Evolutionary conservation across 352 stramenopile species (phyloP).

Genomic region (Stephanocyclus meneghinianus): DNA sequence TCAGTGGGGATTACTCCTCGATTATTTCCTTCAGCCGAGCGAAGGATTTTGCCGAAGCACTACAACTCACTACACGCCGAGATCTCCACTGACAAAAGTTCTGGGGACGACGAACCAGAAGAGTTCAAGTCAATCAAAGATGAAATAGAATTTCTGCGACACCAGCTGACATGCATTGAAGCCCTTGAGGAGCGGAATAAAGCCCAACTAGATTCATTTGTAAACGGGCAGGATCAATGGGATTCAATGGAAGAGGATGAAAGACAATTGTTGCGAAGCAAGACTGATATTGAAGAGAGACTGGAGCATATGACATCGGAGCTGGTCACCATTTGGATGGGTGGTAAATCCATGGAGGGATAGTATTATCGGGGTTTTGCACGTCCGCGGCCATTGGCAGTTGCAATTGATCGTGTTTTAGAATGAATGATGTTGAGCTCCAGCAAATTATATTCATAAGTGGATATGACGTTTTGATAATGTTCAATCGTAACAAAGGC

Average conservation of each 20-base stretch:
- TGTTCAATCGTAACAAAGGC: too few species aligned
- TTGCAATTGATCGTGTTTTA: too few species aligned
- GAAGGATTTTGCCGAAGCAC: too few species aligned
- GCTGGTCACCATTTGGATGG: not conserved
- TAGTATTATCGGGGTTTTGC: not conserved
- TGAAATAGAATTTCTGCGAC: constrained; percentile 11
- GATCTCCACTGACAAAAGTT: not conserved
- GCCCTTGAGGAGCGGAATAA: constrained; percentile 13
- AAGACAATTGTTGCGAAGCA: constrained; percentile 14
- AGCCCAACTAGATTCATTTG: constrained; percentile 20
- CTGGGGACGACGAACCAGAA: not conserved
- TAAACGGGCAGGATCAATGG: constrained; percentile 25
- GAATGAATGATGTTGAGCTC: too few species aligned
- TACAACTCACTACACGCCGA: too few species aligned
- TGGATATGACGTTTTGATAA: too few species aligned
- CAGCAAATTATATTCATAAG: too few species aligned
- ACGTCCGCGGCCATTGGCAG: too few species aligned
- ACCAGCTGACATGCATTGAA: constrained; percentile 15
- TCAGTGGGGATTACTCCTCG: too few species aligned
- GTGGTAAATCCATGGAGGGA: not conserved
- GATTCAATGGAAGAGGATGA: constrained; percentile 23
- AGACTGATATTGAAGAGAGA: not conserved
- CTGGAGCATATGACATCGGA: constrained; percentile 4
- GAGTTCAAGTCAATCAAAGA: not conserved
- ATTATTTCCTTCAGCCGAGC: too few species aligned